These are phyloP conservation scores for Myxozyma udenii DNA, from an alignment of 805 yeast species.

Conservation along the genomic window DNA sequence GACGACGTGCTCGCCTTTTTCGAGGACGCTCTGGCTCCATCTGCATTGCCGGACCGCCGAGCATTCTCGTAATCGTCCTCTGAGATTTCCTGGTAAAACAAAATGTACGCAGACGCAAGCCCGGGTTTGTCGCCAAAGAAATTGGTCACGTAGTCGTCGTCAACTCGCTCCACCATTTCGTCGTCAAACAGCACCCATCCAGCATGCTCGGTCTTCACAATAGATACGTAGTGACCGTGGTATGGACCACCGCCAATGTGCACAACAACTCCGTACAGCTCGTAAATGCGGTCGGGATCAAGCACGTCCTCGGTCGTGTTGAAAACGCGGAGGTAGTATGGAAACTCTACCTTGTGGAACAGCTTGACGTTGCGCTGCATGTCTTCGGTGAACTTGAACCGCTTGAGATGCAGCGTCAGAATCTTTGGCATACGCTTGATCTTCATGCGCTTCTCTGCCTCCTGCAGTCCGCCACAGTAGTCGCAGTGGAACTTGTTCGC, in stretches of 20 bases:
- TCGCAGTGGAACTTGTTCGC: constrained; percentile 93
- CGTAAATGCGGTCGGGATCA: constrained; percentile 64
- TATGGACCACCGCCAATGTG: constrained; percentile 98
- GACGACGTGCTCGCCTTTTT: constrained; percentile 9
- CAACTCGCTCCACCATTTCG: constrained; percentile 87
- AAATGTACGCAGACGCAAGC: constrained; percentile 84
- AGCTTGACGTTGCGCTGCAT: constrained; percentile 79
- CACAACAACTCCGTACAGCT: constrained; percentile 82
- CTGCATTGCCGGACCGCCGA: constrained; percentile 15
- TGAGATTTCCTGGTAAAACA: constrained; percentile 58
- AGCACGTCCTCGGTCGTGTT: constrained; percentile 57
- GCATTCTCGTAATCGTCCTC: constrained; percentile 20
- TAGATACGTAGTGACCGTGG: constrained; percentile 92
- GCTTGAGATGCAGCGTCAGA: constrained; percentile 78
- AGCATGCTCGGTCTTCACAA: constrained; percentile 70
- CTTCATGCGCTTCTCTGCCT: constrained; percentile 87
- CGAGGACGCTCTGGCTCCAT: too few species aligned
- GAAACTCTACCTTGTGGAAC: constrained; percentile 80
- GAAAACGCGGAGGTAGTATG: constrained; percentile 65
- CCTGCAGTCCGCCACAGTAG: constrained; percentile 83
- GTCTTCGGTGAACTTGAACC: constrained; percentile 88
- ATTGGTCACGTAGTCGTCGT: constrained; percentile 74
- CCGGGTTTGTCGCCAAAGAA: constrained; percentile 89
- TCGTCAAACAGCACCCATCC: constrained; percentile 96
- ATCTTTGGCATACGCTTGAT: constrained; percentile 76